Percentiles rank a stretch among this genome's conserved stretches.
Conservation (phyloP, 768 basidiomycete genomes). For the Tricholoma hemisulphureum region DNA sequence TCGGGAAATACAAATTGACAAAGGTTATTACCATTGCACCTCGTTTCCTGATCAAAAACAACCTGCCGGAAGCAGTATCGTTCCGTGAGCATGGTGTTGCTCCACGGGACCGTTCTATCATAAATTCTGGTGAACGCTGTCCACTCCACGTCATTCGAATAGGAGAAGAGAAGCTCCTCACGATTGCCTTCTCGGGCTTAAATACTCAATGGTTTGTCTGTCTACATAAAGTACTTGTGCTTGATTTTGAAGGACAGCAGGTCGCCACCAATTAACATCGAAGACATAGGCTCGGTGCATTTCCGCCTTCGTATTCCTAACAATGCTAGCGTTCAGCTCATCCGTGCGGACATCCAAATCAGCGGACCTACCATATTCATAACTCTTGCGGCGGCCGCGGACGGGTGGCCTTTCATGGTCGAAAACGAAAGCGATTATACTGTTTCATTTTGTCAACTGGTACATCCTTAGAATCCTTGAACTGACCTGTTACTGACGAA, state of each 20-base stretch:
- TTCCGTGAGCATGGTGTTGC: conserved; percentile 83
- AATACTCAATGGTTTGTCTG: conserved; percentile 71
- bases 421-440: conserved; percentile 83
- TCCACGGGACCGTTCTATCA: conserved; percentile 56
- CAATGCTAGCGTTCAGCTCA: conserved; percentile 44
- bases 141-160: conserved; percentile 67
- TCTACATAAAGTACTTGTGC: neutral
- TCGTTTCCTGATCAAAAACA: conserved; percentile 87
- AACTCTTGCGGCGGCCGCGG: conserved; percentile 61
- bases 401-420: conserved; percentile 85
- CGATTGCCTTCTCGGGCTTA: conserved; percentile 82
- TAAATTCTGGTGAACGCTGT: conserved; percentile 67
- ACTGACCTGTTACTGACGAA: conserved; percentile 18
- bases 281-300: conserved; percentile 84
- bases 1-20: conserved; percentile 95
- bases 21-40: conserved; percentile 92
- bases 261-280: conserved; percentile 90
- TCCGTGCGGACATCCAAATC: conserved; percentile 77
- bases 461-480: conserved; percentile 26
- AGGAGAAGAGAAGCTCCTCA: conserved; percentile 72
- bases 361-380: conserved; percentile 89
- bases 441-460: conserved; percentile 73
- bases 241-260: conserved; percentile 36
- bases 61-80: conserved; percentile 61
- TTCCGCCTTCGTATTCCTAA: conserved; percentile 59